Evolutionary conservation across 306 rosid species (phyloP).

Genomic region (Abrus precatorius): DNA sequence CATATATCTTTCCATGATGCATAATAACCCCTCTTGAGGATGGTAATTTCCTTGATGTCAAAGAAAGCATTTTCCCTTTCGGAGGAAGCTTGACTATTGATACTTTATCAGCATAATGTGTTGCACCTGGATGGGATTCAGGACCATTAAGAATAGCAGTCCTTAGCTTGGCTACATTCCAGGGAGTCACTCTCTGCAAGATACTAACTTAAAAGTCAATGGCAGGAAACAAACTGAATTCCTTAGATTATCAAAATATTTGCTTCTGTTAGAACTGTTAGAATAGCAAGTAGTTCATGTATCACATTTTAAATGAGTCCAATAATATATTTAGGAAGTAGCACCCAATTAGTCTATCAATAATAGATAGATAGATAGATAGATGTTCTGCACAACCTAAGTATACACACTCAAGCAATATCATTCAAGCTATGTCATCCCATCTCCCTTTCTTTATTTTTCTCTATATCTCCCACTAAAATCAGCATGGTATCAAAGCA

Average conservation of each 20-base stretch:
- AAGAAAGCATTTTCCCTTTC: conserved; percentile 57
- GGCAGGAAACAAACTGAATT: conserved; percentile 43
- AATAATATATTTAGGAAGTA: neutral
- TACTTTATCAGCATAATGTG: conserved; percentile 72
- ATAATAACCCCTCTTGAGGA: conserved; percentile 79
- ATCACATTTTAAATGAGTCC: neutral
- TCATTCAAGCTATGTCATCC: neutral
- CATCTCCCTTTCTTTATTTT: neutral
- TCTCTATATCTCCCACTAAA: too few species aligned
- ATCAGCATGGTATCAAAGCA: too few species aligned
- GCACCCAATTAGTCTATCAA: neutral
- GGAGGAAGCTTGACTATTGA: conserved; percentile 59
- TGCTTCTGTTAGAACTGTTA: conserved; percentile 1
- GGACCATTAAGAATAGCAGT: conserved; percentile 83
- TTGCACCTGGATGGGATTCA: conserved; percentile 90
- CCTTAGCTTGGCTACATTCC: conserved; percentile 81
- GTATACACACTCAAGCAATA: neutral
- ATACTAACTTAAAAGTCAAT: conserved; percentile 28
- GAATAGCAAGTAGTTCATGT: neutral
- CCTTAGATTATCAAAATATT: neutral
- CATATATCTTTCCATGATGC: conserved; percentile 67
- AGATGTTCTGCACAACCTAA: neutral
- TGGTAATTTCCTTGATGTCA: conserved; percentile 71
- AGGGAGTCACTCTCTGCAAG: conserved; percentile 87
- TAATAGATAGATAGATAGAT: neutral